phyloP scores from a whole-genome alignment of 2,329 filamentous ascomycete species.

The Fusarium palustre region DNA sequence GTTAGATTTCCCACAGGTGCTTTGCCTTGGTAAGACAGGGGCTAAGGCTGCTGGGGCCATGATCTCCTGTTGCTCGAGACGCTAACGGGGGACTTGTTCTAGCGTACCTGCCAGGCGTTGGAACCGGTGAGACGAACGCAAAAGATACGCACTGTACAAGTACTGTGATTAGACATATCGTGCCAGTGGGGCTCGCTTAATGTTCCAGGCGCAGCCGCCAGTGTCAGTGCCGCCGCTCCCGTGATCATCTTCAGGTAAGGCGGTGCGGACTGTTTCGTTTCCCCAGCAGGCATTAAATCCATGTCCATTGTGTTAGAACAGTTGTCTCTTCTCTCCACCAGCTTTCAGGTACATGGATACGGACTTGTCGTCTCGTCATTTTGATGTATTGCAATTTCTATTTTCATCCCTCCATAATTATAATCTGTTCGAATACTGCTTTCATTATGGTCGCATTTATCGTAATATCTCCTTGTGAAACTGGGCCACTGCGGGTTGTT shows the following conservation, averaged over 20 bases:
- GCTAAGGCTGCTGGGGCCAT: not conserved
- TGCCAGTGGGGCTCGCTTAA: not conserved
- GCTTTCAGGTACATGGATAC: not conserved
- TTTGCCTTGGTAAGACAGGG: not conserved
- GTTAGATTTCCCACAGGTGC: not conserved
- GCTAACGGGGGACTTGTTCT: constrained; percentile 13
- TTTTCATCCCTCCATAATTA: not conserved
- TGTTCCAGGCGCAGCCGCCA: constrained; percentile 22
- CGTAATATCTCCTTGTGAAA: not conserved
- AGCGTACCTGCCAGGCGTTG: constrained; percentile 6
- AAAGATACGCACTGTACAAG: not conserved
- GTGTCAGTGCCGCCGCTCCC: constrained; percentile 21
- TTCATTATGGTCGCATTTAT: not conserved
- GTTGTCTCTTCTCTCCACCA: constrained; percentile 29
- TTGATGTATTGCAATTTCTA: not conserved
- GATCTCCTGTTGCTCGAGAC: constrained; percentile 15
- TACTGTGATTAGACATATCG: constrained; percentile 4
- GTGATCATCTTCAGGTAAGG: constrained; percentile 15
- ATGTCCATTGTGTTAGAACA: not conserved
- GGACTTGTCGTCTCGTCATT: not conserved
- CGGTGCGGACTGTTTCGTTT: constrained; percentile 22
- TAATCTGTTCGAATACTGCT: not conserved
- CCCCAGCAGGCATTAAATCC: constrained; percentile 9
- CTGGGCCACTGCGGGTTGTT: not conserved
- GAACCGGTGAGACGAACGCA: not conserved